Percentiles rank a stretch among this genome's conserved stretches.
Evolutionary conservation across 176 grass and related monocot species (phyloP).

Genomic region (Aegilops tauschii): DNA sequence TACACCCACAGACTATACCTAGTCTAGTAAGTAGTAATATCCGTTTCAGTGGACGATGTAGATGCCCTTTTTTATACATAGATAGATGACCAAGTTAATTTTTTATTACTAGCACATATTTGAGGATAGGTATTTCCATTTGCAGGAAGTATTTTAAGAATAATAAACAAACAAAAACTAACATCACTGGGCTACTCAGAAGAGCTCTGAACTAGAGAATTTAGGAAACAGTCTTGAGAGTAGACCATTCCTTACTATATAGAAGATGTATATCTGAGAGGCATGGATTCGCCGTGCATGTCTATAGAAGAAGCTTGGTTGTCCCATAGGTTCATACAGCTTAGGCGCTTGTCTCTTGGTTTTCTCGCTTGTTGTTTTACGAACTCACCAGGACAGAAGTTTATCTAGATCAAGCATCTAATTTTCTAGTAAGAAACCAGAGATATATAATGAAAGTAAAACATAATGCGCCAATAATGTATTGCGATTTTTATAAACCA

Average conservation of each 20-base stretch:
- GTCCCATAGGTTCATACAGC: not conserved
- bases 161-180: not conserved
- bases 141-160: constrained; percentile 10
- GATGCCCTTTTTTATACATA: not conserved
- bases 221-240: not conserved
- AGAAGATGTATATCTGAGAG: not conserved
- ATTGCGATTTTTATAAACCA: not conserved
- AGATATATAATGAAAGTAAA: not conserved
- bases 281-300: not conserved
- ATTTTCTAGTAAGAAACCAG: not conserved
- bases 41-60: not conserved
- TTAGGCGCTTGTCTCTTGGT: not conserved
- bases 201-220: not conserved
- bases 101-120: not conserved
- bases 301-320: constrained; percentile 16
- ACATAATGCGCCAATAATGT: not conserved
- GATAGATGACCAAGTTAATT: not conserved
- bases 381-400: not conserved
- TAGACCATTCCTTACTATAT: not conserved
- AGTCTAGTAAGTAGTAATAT: not conserved
- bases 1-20: not conserved
- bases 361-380: not conserved
- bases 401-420: not conserved
- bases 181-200: constrained; percentile 1
- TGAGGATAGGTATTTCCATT: not conserved